Evolutionary conservation across 2,329 filamentous ascomycete species (phyloP).

Genomic region (Fusarium nematophilum): DNA sequence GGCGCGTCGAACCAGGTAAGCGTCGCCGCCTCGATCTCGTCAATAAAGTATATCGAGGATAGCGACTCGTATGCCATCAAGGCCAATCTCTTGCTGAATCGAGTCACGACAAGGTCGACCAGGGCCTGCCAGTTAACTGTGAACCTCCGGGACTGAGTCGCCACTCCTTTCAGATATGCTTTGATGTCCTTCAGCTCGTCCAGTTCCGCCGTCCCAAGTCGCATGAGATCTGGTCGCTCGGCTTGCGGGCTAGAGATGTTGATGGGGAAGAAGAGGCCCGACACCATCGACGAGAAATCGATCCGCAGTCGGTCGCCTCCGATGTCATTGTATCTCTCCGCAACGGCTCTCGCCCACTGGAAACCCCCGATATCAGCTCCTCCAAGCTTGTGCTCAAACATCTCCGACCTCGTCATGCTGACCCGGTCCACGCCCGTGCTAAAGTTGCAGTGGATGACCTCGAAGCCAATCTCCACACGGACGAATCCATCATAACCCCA

Average conservation of each 20-base stretch:
- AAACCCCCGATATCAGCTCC: slow-evolving; percentile 46
- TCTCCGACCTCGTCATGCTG: slow-evolving; percentile 44
- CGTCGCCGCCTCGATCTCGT: slow-evolving; percentile 53
- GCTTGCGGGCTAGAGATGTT: slow-evolving; percentile 59
- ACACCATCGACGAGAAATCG: slow-evolving; percentile 64
- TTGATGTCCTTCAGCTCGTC: slow-evolving; percentile 52
- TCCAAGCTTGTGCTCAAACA: slow-evolving; percentile 30
- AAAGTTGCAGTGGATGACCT: slow-evolving; percentile 77
- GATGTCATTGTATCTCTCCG: slow-evolving; percentile 59
- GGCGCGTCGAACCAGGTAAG: slow-evolving; percentile 58
- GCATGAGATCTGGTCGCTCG: slow-evolving; percentile 47
- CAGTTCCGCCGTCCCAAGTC: slow-evolving; percentile 44
- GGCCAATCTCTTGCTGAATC: slow-evolving; percentile 68
- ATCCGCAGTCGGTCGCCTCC: slow-evolving; percentile 54
- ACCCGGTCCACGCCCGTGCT: slow-evolving; percentile 53
- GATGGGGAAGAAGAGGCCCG: slow-evolving; percentile 62
- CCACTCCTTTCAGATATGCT: slow-evolving; percentile 57
- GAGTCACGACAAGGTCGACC: slow-evolving; percentile 71
- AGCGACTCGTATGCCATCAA: slow-evolving; percentile 49
- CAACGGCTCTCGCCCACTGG: slow-evolving; percentile 55
- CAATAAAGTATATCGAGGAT: slow-evolving; percentile 46
- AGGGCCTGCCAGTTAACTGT: slow-evolving; percentile 73
- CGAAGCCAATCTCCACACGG: slow-evolving; percentile 77
- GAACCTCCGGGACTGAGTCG: slow-evolving; percentile 47
- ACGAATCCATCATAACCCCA: slow-evolving; percentile 74